phyloP scores from a whole-genome alignment of 345 rosid genomes.

The Brassica juncea region DNA sequence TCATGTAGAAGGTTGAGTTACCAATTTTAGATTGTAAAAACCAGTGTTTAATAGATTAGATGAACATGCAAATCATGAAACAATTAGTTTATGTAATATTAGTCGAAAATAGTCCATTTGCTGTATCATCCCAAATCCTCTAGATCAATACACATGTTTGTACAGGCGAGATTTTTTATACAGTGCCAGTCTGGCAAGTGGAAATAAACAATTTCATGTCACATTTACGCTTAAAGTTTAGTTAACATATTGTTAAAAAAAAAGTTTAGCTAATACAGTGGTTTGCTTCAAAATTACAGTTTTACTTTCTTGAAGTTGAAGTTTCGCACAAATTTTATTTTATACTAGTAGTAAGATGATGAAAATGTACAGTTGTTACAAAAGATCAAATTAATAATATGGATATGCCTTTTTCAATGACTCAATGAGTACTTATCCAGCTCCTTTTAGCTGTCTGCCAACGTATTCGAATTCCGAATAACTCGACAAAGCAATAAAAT shows the following conservation, averaged over 20 bases:
- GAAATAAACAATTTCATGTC: neutral
- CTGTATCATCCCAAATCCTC: neutral
- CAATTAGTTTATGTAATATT: neutral
- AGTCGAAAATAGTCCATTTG: neutral
- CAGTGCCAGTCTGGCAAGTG: neutral
- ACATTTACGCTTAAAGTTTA: neutral
- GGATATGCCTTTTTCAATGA: slow-evolving; percentile 22
- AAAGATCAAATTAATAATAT: slow-evolving; percentile 19
- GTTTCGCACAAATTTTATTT: neutral
- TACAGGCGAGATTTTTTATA: neutral
- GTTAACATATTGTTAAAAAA: neutral
- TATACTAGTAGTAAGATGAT: neutral
- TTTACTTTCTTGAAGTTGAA: slow-evolving; percentile 19
- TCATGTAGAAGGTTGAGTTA: neutral
- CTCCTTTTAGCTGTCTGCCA: slow-evolving; percentile 45
- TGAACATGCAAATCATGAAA: neutral
- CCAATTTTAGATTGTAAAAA: neutral
- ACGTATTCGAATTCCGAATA: slow-evolving; percentile 40
- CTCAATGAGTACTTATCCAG: slow-evolving; percentile 39
- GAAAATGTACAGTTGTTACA: slow-evolving; percentile 14
- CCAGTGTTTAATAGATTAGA: neutral
- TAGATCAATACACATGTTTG: neutral
- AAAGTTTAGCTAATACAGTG: neutral
- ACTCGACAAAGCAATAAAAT: slow-evolving; percentile 18
- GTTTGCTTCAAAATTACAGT: neutral